These are phyloP conservation scores for Colletotrichum tofieldiae DNA, from an alignment of 2,329 filamentous ascomycete genomes.

Conservation along the genomic window DNA sequence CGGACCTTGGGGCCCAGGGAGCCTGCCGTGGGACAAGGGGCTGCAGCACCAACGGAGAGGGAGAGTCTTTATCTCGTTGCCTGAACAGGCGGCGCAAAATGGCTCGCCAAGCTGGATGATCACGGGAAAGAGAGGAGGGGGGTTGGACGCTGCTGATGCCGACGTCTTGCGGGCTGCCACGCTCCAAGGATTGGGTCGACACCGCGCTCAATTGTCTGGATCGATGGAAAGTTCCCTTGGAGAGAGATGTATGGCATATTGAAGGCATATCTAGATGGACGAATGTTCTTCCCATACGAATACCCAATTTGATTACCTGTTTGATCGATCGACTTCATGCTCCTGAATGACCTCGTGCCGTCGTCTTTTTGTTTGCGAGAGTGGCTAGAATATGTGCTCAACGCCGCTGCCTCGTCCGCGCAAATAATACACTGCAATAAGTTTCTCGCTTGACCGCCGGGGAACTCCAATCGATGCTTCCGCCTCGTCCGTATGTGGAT, in stretches of 20 bases:
- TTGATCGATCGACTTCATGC: background rate
- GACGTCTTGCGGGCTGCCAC: conserved; percentile 7
- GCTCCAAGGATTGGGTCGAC: conserved; percentile 19
- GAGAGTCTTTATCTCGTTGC: background rate
- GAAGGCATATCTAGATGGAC: background rate
- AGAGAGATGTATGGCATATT: too few species aligned
- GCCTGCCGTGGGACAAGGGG: background rate
- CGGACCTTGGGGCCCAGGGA: conserved; percentile 16
- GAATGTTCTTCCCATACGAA: background rate
- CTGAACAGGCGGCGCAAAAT: background rate
- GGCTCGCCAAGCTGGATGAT: background rate
- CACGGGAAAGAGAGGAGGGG: background rate
- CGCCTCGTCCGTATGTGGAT: too few species aligned
- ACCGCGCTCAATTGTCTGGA: background rate
- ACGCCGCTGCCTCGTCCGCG: background rate
- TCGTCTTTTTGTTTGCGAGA: background rate
- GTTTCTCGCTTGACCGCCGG: background rate
- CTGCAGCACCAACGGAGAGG: background rate
- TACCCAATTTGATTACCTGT: background rate
- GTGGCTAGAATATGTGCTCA: background rate
- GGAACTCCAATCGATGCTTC: too few species aligned
- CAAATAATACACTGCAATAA: background rate
- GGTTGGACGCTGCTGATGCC: background rate
- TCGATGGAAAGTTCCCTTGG: background rate
- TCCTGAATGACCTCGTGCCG: background rate